phyloP scores from a whole-genome alignment of 2,329 filamentous ascomycete species.

The Pseudogymnoascus sp. region DNA sequence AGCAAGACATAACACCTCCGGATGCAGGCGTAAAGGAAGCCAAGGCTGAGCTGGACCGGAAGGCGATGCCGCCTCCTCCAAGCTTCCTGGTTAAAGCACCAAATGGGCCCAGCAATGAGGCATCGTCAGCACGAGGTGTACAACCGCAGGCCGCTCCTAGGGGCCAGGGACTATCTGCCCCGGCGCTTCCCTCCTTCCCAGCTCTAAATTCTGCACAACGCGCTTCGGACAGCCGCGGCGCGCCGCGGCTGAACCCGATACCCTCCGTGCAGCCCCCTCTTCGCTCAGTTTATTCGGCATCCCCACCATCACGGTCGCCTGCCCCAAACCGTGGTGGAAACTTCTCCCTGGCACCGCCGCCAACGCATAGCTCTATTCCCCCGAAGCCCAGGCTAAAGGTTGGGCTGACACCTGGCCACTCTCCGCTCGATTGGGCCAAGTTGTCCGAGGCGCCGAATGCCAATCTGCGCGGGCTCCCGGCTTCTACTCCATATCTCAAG shows the following conservation, averaged over 20 bases:
- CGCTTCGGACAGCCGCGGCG: constrained; percentile 28
- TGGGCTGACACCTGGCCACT: constrained; percentile 80
- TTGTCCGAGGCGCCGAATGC: constrained; percentile 55
- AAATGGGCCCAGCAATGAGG: constrained; percentile 20
- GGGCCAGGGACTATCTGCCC: constrained; percentile 24
- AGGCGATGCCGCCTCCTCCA: constrained; percentile 34
- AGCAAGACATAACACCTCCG: background rate
- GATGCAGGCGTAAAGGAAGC: constrained; percentile 15
- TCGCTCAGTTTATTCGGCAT: constrained; percentile 14
- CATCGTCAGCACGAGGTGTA: constrained; percentile 12
- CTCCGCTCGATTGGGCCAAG: constrained; percentile 91
- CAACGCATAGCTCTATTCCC: constrained; percentile 45
- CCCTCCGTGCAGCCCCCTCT: constrained; percentile 18
- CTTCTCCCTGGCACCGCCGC: constrained; percentile 45
- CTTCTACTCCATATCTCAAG: constrained; percentile 51
- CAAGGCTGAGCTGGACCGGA: constrained; percentile 25
- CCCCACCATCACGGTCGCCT: constrained; percentile 30
- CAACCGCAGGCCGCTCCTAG: background rate
- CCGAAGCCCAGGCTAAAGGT: constrained; percentile 61
- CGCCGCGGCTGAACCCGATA: constrained; percentile 17
- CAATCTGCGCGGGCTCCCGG: constrained; percentile 59
- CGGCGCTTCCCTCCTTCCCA: constrained; percentile 37
- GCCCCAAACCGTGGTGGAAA: constrained; percentile 36
- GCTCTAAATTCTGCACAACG: constrained; percentile 46
- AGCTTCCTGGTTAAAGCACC: constrained; percentile 13